Evolutionary conservation across 2,329 filamentous ascomycete genomes (phyloP), one percentile per base, ranked within the genome.

Genomic region (Kalaharituber pfeilii): DNA sequence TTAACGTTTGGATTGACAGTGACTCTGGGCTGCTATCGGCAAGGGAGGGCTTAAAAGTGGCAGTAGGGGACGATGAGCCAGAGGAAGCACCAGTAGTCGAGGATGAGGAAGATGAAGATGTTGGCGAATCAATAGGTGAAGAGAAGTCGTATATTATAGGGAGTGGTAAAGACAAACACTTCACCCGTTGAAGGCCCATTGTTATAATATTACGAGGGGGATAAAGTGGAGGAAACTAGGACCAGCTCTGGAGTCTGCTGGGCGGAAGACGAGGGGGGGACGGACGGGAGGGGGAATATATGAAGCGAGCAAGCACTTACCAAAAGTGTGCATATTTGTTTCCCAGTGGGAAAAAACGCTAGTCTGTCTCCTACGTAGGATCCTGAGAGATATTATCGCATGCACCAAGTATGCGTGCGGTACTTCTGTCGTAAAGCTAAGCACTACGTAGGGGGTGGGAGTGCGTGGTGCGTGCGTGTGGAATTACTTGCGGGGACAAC

Each of bases 171-270:
- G 42, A 47, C 24, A 25, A 22, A 13, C 42, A 69, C 75, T 69
- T 79, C 70, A 78, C 74, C 68, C 56, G 62, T 56, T 51, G 65
- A 59, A 62, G 57, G 53, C 57, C 56, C 52, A 58, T 53, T 52
- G 50, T 15, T 61, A 61, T 47, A 5, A 13, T 24, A 26, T 22
- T 8, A 39, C 27, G 29, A 52, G 15, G 13, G 42, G 42, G 22
- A 25, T 13, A 15, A 47, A 47, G 25, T 47, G 22, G 15, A 47
- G 42, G 30, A 36, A 36, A 9, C 9, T 36, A n/a, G 30, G 30
- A 36, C n/a, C 9, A 36, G n/a, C 30, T 9, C 9, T 9, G 30
- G 30, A n/a, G 30, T 36, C 9, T 9, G 30, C 18, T 4, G 15
- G 42, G 15, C 18, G 25, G 18, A 22, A 47, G 5, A 6, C 22